phyloP scores from a whole-genome alignment of 352 stramenopile species.

The Globisporangium canariense region DNA sequence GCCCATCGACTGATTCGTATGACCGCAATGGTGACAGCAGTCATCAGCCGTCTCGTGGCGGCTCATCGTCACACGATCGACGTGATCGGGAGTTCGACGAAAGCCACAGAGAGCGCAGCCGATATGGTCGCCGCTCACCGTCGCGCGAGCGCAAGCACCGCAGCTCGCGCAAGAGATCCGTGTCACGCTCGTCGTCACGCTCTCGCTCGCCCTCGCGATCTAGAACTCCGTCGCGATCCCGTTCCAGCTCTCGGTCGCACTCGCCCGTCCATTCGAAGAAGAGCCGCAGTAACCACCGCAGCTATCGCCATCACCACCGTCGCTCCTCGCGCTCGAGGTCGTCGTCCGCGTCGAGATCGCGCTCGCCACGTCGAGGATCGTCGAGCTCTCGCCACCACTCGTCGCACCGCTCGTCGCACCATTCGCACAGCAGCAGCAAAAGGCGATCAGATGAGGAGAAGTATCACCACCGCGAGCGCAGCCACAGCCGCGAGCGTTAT shows the following conservation, averaged over 20 bases:
- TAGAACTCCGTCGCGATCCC: constrained; percentile 18
- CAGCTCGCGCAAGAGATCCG: constrained; percentile 9
- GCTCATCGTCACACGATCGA: constrained; percentile 6
- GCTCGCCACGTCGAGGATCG: constrained; percentile 18
- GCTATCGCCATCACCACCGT: constrained; percentile 22
- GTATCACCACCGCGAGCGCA: background rate
- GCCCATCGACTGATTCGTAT: background rate
- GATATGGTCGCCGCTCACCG: constrained; percentile 13
- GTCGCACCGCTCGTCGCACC: background rate
- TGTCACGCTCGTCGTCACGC: constrained; percentile 29
- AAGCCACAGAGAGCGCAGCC: constrained; percentile 1
- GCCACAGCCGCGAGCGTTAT: constrained; percentile 1
- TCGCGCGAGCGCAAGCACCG: constrained; percentile 21
- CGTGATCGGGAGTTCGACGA: background rate
- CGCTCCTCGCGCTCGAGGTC: constrained; percentile 36
- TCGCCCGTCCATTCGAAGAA: constrained; percentile 17
- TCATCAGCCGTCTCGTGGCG: background rate
- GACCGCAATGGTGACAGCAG: constrained; percentile 8
- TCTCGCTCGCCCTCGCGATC: constrained; percentile 40
- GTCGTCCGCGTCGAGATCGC: constrained; percentile 35
- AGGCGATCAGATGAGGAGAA: constrained; percentile 7
- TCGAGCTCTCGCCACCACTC: constrained; percentile 12
- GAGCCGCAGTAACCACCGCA: constrained; percentile 13
- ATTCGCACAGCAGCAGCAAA: constrained; percentile 7
- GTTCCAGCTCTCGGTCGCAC: constrained; percentile 23